Percentiles rank a stretch among this genome's conserved stretches.
Conservation (phyloP, 2,329 filamentous ascomycete species). For the Macrophomina pseudophaseolina region DNA sequence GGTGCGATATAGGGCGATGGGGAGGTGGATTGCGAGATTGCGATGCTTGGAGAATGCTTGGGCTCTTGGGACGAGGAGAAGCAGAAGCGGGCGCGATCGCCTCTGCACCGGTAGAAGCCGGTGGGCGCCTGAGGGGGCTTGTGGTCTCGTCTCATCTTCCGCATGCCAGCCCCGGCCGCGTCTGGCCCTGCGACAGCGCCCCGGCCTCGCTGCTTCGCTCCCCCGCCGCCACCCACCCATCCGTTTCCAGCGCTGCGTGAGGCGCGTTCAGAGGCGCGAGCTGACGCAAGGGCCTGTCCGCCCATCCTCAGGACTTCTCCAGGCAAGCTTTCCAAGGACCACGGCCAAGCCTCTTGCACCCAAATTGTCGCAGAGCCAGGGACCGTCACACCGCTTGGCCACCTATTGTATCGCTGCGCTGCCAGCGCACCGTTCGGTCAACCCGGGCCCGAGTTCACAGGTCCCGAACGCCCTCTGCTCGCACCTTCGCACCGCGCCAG, state of each 20-base stretch:
- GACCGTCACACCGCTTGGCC: constrained; percentile 22
- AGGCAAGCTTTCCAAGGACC: constrained; percentile 21
- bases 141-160: constrained; percentile 8
- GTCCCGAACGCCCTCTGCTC: not conserved
- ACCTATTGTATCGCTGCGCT: constrained; percentile 18
- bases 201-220: not conserved
- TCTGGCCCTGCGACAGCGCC: constrained; percentile 3
- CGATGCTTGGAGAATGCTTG: constrained; percentile 27
- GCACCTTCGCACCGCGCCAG: not conserved
- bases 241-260: constrained; percentile 10
- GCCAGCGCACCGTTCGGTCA: constrained; percentile 15
- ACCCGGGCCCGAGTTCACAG: not conserved
- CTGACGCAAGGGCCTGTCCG: constrained; percentile 17
- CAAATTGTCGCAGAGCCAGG: constrained; percentile 19
- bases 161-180: not conserved
- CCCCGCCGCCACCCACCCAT: constrained; percentile 8
- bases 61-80: constrained; percentile 25
- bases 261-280: constrained; percentile 14
- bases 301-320: constrained; percentile 8
- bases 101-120: not conserved
- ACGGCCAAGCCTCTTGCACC: constrained; percentile 8
- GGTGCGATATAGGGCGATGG: constrained; percentile 17
- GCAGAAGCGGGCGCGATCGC: constrained; percentile 9
- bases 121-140: constrained; percentile 10
- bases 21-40: constrained; percentile 15